A percentile compares a stretch with the other conserved stretches of the same genome.
phyloP scores from a whole-genome alignment of 768 basidiomycete genomes.

The Suillus plorans region DNA sequence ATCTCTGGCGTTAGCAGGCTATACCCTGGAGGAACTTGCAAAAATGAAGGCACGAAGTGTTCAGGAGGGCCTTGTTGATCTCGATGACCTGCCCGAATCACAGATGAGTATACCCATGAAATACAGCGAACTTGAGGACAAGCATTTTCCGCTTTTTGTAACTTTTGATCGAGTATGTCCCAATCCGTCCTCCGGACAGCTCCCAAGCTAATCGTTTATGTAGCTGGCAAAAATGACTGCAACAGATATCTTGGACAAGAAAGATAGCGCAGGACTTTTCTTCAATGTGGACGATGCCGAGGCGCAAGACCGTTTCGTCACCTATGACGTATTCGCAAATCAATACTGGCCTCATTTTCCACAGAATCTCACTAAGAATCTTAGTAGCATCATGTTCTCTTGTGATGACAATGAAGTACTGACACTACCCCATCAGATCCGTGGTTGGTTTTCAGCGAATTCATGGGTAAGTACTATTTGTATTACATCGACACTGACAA shows the following conservation, averaged over 20 bases:
- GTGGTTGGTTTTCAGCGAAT: conserved; percentile 60
- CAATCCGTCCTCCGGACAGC: not conserved
- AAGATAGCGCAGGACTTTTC: conserved; percentile 15
- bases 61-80: conserved; percentile 34
- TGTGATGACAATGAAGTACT: not conserved
- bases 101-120: conserved; percentile 35
- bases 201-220: not conserved
- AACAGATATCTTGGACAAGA: conserved; percentile 16
- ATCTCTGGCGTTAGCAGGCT: conserved; percentile 39
- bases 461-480: conserved; percentile 48
- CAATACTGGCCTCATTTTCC: conserved; percentile 63
- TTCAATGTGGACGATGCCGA: conserved; percentile 14
- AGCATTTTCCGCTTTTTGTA: conserved; percentile 69
- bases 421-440: conserved; percentile 44
- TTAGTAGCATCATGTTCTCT: conserved; percentile 40
- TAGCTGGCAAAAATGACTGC: conserved; percentile 29
- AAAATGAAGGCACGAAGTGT: conserved; percentile 20
- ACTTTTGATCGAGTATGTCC: conserved; percentile 60
- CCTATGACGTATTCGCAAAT: conserved; percentile 46
- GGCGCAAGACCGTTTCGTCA: conserved; percentile 31
- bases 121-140: conserved; percentile 56
- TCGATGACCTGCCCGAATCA: conserved; percentile 35
- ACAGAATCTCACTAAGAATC: conserved; percentile 46
- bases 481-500: not conserved
- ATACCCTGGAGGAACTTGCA: conserved; percentile 39